Conservation (phyloP, 1,284 basidiomycete genomes). For the Leccinum subrobustum region DNA sequence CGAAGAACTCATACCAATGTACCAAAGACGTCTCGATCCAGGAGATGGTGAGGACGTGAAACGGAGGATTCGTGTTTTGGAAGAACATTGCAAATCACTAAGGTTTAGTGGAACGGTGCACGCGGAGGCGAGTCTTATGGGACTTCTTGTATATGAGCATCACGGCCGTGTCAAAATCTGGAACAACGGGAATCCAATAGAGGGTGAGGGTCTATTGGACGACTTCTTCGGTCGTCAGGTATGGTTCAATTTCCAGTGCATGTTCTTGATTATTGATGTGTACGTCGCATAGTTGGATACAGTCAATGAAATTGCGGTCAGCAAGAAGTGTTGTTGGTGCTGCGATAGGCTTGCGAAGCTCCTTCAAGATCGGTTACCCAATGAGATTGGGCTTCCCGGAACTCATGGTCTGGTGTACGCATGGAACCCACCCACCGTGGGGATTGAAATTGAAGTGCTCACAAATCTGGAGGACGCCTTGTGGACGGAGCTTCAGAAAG, state of each 20-base stretch:
- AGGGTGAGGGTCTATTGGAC: neutral
- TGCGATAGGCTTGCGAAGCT: neutral
- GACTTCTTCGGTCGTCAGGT: neutral
- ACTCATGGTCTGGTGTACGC: neutral
- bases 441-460: neutral
- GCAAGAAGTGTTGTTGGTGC: neutral
- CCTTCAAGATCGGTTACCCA: neutral
- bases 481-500: neutral
- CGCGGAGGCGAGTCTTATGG: neutral
- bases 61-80: neutral
- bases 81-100: neutral
- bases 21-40: neutral
- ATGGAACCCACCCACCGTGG: neutral
- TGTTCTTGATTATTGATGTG: neutral
- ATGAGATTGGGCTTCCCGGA: neutral
- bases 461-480: neutral
- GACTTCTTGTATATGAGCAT: neutral
- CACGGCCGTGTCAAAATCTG: neutral
- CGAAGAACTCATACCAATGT: neutral
- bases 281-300: neutral
- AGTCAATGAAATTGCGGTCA: neutral
- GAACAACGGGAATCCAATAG: neutral
- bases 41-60: neutral
- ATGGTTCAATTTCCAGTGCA: neutral
- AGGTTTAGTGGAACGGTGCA: neutral